Base-by-base conservation (phyloP, 2,329 filamentous ascomycete genomes). In the Colletotrichum lentis region DNA sequence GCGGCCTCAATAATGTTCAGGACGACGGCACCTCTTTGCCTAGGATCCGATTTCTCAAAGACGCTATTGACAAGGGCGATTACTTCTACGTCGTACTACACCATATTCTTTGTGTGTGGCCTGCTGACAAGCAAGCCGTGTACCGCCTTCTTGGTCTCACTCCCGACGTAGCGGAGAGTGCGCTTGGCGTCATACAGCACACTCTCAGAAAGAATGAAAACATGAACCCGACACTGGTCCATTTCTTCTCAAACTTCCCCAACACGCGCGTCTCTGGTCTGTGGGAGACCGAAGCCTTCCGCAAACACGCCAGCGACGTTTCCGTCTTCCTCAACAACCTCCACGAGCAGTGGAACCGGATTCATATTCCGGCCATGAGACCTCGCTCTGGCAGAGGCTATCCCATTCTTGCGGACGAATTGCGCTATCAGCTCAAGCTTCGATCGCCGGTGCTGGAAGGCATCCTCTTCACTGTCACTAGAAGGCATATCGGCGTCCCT, bases 71-170 rank as follows among this genome's bases (percentile, higher is more conserved):
- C 1, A 72, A 74, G 0, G 76, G 82, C 5, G 91, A 94, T 74
- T 70, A 80, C 54, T 87, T 91, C 73, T 94, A 90, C 74, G 72
- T 93, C 57, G 80, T 84, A 6, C 74, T 91, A 14, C 90, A 92
- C 73, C 90, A 92, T 73, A 67, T 90, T 2, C 89, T 87, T 75
- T 91, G 88, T 73, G 73, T 85, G 22, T 87, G 85, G 83, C 83
- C 82, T 3, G 64, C 78, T 3, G 74, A 80, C 20, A 72, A 58
- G 14, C 69, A 81, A 3, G 73, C 83, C 14, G 76, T 77, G 1
- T 74, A 80, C 53, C 71, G 37, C 14, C 72, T 52, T 55, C 67
- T 43, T 62, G 68, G 2, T 56, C 67, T 5, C 37, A 10, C 27
- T 12, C 41, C 56, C 12, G 22, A 37, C 5, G 39, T 54, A 18